Conservation (phyloP, 495 filamentous ascomycete species). For the Tuber umbilicatum region DNA sequence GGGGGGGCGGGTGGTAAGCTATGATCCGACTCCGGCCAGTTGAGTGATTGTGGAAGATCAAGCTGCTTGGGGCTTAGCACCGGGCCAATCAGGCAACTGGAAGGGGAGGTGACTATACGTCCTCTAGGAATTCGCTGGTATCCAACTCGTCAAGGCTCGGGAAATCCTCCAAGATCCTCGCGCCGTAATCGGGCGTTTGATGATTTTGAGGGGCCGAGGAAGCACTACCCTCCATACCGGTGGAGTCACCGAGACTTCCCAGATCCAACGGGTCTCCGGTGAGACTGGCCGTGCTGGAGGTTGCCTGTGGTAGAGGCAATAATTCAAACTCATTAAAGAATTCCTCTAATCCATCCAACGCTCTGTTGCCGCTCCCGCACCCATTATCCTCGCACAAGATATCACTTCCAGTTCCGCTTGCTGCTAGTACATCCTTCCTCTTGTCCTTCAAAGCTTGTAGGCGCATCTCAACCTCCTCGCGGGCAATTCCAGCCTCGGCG, state of each 20-base stretch:
- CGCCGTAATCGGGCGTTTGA: not conserved
- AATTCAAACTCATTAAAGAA: constrained; percentile 3
- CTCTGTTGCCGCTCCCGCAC: not conserved
- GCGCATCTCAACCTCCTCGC: constrained; percentile 27
- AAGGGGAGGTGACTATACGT: not conserved
- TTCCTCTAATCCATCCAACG: not conserved
- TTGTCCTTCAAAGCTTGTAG: constrained; percentile 12
- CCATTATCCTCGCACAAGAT: constrained; percentile 7
- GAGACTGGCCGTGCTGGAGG: not conserved
- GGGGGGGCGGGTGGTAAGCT: not conserved
- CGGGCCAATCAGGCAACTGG: not conserved
- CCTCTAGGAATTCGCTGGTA: not conserved
- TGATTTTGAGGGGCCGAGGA: not conserved
- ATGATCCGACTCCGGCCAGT: not conserved
- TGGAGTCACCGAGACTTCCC: not conserved
- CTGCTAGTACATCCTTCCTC: not conserved
- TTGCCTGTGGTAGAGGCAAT: not conserved
- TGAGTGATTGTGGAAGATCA: not conserved
- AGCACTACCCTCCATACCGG: not conserved
- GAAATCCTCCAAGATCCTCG: not conserved
- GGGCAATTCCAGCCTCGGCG: constrained; percentile 22
- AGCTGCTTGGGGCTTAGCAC: not conserved
- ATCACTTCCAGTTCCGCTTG: not conserved
- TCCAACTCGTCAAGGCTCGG: not conserved
- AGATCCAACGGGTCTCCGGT: not conserved